phyloP scores from a whole-genome alignment of 202 grass and related monocot genomes.

The Panicum hallii region DNA sequence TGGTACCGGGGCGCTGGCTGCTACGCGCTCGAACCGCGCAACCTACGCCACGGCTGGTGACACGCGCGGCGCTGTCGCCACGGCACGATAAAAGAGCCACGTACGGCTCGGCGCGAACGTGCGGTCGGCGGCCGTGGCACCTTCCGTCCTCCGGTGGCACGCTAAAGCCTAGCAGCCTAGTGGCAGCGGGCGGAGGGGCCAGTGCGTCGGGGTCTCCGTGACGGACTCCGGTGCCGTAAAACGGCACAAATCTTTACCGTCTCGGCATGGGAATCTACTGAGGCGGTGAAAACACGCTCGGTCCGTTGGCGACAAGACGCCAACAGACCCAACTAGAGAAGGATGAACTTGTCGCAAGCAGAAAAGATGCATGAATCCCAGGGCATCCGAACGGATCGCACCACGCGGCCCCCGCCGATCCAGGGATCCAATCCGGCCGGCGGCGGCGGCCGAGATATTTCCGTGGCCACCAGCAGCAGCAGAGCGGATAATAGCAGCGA shows the following conservation, averaged over 20 bases:
- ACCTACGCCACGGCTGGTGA: background rate
- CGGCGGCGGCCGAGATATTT: background rate
- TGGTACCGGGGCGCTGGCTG: background rate
- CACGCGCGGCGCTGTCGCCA: background rate
- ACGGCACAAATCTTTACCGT: background rate
- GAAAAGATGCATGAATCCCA: background rate
- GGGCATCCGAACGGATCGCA: background rate
- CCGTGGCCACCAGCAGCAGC: background rate
- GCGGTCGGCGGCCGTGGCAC: no score
- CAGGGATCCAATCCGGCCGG: background rate
- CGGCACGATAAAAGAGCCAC: background rate
- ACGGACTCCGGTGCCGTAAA: background rate
- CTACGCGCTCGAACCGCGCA: background rate
- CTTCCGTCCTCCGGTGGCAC: no score
- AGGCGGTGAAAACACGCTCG: no score
- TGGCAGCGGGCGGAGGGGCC: no score
- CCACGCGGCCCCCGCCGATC: background rate
- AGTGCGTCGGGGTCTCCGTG: no score
- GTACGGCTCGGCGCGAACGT: background rate
- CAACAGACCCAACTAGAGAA: no score
- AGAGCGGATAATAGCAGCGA: background rate
- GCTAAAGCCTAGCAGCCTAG: no score
- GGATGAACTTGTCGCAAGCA: no score
- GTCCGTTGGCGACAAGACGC: no score
- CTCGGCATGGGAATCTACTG: background rate